These are phyloP conservation scores for Takashimella tepidaria DNA, from an alignment of 1,284 basidiomycete species.

Conservation along the genomic window DNA sequence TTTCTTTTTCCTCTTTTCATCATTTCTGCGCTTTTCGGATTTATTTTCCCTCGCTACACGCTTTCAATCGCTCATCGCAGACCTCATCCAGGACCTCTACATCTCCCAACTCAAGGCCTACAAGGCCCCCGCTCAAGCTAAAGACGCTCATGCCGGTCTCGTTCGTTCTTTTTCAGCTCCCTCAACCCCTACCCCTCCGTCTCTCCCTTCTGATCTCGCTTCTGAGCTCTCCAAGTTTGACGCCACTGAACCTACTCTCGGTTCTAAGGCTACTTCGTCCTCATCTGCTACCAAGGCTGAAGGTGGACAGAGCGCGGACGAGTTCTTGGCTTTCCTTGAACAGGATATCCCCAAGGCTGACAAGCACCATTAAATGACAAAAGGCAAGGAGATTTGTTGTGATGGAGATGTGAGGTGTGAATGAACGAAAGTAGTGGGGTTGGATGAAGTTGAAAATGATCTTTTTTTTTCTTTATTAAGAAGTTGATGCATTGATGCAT, in stretches of 20 bases:
- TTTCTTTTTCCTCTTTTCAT: too few species aligned
- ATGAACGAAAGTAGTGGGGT: too few species aligned
- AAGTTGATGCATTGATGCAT: too few species aligned
- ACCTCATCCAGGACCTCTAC: constrained; percentile 89
- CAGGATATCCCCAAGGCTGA: constrained; percentile 57
- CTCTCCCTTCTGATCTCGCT: constrained; percentile 71
- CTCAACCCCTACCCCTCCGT: constrained; percentile 61
- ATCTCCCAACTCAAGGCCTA: constrained; percentile 83
- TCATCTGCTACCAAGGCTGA: constrained; percentile 40
- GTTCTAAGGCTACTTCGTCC: constrained; percentile 42
- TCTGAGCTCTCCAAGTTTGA: constrained; percentile 77
- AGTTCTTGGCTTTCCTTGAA: constrained; percentile 54
- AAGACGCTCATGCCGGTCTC: constrained; percentile 73
- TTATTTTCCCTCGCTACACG: too few species aligned
- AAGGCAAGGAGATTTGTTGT: too few species aligned
- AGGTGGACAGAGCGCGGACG: constrained; percentile 54
- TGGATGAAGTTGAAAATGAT: too few species aligned
- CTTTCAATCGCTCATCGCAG: too few species aligned
- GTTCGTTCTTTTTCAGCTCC: constrained; percentile 72
- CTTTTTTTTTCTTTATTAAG: too few species aligned
- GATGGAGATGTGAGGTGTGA: too few species aligned
- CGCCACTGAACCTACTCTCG: constrained; percentile 62
- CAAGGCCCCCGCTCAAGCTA: constrained; percentile 65
- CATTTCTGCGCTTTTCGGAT: too few species aligned
- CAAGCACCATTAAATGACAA: constrained; percentile 50